Percentiles rank a stretch among this genome's conserved stretches.
These are phyloP conservation scores for Myriosclerotinia duriaeana DNA, from an alignment of 2,329 filamentous ascomycete genomes.

Conservation along the genomic window DNA sequence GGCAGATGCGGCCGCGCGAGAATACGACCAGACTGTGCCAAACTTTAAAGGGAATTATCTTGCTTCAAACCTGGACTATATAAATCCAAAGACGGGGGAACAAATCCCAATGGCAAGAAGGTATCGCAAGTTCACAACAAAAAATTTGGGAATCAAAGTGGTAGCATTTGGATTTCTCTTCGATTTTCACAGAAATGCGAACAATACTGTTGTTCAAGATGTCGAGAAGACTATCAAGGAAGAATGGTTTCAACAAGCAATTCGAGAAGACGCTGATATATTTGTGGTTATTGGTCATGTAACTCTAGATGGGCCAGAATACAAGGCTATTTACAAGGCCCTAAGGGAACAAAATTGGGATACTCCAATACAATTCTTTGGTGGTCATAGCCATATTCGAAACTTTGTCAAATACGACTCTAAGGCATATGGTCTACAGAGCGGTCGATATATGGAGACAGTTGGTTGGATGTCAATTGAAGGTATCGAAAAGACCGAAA, in stretches of 20 bases:
- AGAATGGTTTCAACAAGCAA: constrained; percentile 83
- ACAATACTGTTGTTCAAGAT: constrained; percentile 81
- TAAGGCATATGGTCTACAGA: constrained; percentile 76
- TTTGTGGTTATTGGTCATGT: constrained; percentile 88
- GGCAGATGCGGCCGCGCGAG: constrained; percentile 70
- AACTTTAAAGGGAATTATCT: constrained; percentile 80
- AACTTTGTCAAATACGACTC: constrained; percentile 80
- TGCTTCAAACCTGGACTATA: constrained; percentile 89
- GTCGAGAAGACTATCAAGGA: constrained; percentile 80
- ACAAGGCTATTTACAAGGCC: constrained; percentile 71
- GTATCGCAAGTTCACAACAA: constrained; percentile 87
- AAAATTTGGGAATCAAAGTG: constrained; percentile 80
- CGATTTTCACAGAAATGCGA: constrained; percentile 85
- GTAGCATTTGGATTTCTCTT: constrained; percentile 93
- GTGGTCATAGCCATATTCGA: constrained; percentile 85
- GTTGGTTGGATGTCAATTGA: constrained; percentile 89
- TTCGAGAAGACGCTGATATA: constrained; percentile 80
- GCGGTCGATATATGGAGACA: constrained; percentile 91
- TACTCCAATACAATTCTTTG: constrained; percentile 87
- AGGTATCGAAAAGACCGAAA: constrained; percentile 47
- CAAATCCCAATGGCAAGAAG: constrained; percentile 74
- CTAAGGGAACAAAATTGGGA: constrained; percentile 76
- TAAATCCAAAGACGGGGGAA: constrained; percentile 68
- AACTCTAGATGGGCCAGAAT: constrained; percentile 77
- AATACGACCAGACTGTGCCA: constrained; percentile 77